These are phyloP conservation scores for Stemphylium beticola DNA, from an alignment of 2,329 filamentous ascomycete species.

Conservation along the genomic window DNA sequence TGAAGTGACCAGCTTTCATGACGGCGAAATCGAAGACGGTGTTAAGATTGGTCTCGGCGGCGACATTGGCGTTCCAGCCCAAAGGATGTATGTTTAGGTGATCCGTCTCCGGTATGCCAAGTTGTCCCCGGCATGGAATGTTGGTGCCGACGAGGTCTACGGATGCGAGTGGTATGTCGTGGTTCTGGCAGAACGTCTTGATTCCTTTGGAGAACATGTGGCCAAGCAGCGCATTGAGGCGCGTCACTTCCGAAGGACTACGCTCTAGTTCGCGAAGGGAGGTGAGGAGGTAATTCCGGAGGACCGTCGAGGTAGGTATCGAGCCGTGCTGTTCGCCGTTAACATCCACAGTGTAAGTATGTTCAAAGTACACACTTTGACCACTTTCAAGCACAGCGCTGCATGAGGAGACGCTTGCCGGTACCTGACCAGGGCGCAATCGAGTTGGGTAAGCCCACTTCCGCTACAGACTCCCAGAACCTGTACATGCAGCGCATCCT, in stretches of 20 bases:
- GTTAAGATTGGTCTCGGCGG: conserved; percentile 62
- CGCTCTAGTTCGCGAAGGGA: conserved; percentile 63
- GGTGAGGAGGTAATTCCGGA: conserved; percentile 64
- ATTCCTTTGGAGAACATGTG: conserved; percentile 63
- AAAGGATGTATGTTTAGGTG: conserved; percentile 52
- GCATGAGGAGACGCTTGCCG: conserved; percentile 58
- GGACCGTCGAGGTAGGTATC: conserved; percentile 58
- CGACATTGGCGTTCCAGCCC: conserved; percentile 63
- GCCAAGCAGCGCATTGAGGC: conserved; percentile 64
- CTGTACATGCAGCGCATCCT: conserved; percentile 53
- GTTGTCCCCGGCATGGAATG: conserved; percentile 54
- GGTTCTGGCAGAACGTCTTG: conserved; percentile 56
- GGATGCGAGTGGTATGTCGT: conserved; percentile 52
- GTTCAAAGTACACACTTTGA: conserved; percentile 36
- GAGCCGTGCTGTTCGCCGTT: conserved; percentile 57
- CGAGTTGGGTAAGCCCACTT: conserved; percentile 63
- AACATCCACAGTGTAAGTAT: not conserved
- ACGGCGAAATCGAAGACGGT: conserved; percentile 65
- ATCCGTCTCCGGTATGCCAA: conserved; percentile 22
- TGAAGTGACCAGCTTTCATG: conserved; percentile 62
- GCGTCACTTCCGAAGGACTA: conserved; percentile 60
- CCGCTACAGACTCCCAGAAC: conserved; percentile 63
- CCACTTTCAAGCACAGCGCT: conserved; percentile 63
- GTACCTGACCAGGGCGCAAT: conserved; percentile 65
- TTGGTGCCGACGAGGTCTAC: conserved; percentile 65